Percentiles rank a stretch among this genome's conserved stretches.
Evolutionary conservation across 202 grass and related monocot species (phyloP).

Genomic region (Dendrocalamus latiflorus): DNA sequence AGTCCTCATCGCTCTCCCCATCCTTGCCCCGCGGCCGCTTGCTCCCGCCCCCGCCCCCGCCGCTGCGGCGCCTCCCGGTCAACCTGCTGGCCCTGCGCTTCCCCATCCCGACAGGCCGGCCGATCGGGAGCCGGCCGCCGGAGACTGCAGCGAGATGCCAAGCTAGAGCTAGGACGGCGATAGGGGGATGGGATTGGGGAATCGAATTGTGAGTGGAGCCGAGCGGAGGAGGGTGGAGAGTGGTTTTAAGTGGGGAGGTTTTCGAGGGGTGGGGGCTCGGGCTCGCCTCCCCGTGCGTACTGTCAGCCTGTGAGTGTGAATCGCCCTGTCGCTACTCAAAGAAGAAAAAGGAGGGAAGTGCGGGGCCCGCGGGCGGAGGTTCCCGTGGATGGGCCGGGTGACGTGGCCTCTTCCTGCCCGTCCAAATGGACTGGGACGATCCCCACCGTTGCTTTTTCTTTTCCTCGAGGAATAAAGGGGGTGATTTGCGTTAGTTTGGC

Average conservation of each 20-base stretch:
- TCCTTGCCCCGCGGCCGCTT: conserved; percentile 2
- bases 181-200: not conserved
- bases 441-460: not conserved
- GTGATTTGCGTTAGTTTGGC: not conserved
- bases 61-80: not conserved
- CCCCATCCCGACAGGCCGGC: conserved; percentile 9
- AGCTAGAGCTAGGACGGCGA: not conserved
- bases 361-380: too few relatives aligned
- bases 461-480: not conserved
- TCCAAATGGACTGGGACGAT: not conserved
- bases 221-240: not conserved
- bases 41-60: not conserved
- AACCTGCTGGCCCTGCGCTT: not conserved
- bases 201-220: not conserved
- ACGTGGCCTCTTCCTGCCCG: not conserved
- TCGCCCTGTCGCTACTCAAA: too few relatives aligned
- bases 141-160: not conserved
- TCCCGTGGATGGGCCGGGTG: not conserved
- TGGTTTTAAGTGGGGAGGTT: not conserved
- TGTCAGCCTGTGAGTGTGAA: not conserved
- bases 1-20: conserved; percentile 46
- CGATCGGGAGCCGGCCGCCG: not conserved
- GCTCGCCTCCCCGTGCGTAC: too few relatives aligned
- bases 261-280: not conserved
- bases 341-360: too few relatives aligned